Percentiles rank a stretch among this genome's conserved stretches.
Conservation (phyloP, 2,329 filamentous ascomycete species). For the Pseudonectria buxi region DNA sequence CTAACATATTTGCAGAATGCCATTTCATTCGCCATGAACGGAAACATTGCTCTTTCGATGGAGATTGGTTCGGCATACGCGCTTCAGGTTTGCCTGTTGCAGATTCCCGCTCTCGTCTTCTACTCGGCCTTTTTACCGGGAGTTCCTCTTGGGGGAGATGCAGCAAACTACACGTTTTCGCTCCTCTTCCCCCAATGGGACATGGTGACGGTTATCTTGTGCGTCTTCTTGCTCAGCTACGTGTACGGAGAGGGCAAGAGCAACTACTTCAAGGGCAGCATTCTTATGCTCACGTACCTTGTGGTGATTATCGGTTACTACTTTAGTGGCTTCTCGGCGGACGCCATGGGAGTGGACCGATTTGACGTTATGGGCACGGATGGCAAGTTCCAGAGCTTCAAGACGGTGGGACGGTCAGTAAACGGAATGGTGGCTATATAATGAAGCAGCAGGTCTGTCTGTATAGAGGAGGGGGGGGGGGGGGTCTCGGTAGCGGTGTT, state of each 20-base stretch:
- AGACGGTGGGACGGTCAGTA: constrained; percentile 44
- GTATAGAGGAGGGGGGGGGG: neutral
- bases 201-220: constrained; percentile 93
- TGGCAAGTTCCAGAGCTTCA: constrained; percentile 44
- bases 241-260: constrained; percentile 98
- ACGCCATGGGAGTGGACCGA: constrained; percentile 37
- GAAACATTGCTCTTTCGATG: constrained; percentile 97
- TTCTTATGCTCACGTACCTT: constrained; percentile 84
- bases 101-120: constrained; percentile 86
- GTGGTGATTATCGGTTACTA: constrained; percentile 92
- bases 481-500: constrained; percentile 7
- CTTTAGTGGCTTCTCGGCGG: constrained; percentile 57
- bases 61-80: constrained; percentile 98
- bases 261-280: constrained; percentile 99
- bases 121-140: constrained; percentile 72
- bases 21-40: constrained; percentile 99
- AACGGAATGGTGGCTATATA: constrained; percentile 22
- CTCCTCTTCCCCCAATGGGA: constrained; percentile 99
- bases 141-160: constrained; percentile 30
- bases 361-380: constrained; percentile 49
- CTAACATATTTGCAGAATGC: constrained; percentile 58
- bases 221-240: constrained; percentile 92
- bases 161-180: constrained; percentile 62
- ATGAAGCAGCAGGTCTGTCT: constrained; percentile 6
- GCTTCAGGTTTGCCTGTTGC: constrained; percentile 87